Conservation (phyloP, 2,329 filamentous ascomycete genomes). For the Fusarium continuum region DNA sequence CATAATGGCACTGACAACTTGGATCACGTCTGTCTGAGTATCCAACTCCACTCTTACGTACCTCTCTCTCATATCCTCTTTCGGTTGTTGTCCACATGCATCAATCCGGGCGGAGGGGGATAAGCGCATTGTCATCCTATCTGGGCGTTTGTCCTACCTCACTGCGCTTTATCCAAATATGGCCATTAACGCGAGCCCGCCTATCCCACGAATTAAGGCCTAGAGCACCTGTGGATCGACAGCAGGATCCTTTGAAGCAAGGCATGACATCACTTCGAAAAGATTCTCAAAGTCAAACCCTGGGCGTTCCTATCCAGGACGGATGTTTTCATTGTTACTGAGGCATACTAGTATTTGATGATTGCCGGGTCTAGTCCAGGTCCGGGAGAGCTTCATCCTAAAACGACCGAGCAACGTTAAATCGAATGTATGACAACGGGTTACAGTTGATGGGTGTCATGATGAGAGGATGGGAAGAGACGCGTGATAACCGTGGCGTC, state of each 20-base stretch:
- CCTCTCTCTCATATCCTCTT: neutral
- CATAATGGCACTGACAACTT: neutral
- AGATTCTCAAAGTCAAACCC: neutral
- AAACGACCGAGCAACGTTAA: neutral
- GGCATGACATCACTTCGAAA: constrained; percentile 1
- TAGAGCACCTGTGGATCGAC: neutral
- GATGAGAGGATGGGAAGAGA: constrained; percentile 4
- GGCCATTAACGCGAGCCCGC: neutral
- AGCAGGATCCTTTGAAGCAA: neutral
- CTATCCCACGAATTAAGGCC: neutral
- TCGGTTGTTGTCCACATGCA: neutral
- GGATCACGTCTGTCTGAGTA: neutral
- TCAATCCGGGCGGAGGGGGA: neutral
- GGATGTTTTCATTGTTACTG: neutral
- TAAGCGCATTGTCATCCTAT: neutral
- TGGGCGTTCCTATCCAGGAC: neutral
- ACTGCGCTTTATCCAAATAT: neutral
- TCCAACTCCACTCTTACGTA: neutral
- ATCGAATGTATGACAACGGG: neutral
- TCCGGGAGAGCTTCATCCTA: neutral
- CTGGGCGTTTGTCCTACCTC: neutral
- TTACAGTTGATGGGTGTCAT: constrained; percentile 5
- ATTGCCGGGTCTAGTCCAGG: neutral
- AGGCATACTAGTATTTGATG: neutral
- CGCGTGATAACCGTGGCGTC: constrained; percentile 4